Evolutionary conservation across 208 protist genomes (phyloP).

Genomic region (Crithidia brevicula): DNA sequence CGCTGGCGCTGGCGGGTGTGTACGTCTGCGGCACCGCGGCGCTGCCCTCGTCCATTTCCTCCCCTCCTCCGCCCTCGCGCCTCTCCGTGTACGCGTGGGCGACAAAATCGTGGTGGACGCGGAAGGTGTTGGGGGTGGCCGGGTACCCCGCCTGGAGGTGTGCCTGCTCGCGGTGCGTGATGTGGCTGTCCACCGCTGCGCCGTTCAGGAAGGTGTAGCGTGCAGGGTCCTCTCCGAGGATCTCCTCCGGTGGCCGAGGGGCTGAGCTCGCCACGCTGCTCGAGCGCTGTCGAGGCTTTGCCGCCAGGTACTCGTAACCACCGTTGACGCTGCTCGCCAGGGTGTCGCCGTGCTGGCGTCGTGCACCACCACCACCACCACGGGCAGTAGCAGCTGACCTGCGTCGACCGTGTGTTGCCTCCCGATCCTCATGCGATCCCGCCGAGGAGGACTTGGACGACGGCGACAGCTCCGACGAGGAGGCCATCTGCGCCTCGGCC

Average conservation of each 20-base stretch:
- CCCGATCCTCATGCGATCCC: neutral
- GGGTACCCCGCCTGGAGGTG: slow-evolving; percentile 2
- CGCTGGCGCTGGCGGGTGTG: neutral
- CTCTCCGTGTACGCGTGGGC: neutral
- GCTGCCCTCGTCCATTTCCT: neutral
- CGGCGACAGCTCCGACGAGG: slow-evolving; percentile 27
- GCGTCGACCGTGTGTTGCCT: neutral
- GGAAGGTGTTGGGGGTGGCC: neutral
- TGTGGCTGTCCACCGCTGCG: neutral
- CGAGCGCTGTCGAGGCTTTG: neutral
- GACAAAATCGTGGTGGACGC: neutral
- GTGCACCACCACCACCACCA: neutral
- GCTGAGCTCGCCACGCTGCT: slow-evolving; percentile 40
- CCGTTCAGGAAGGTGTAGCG: slow-evolving; percentile 5
- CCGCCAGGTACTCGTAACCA: neutral
- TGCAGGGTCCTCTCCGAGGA: slow-evolving; percentile 18
- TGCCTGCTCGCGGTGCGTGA: neutral
- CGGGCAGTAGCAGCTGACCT: neutral
- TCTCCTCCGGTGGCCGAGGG: slow-evolving; percentile 37
- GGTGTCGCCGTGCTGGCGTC: neutral
- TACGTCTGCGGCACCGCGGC: neutral
- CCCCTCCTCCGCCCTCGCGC: neutral
- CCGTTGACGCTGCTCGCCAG: slow-evolving; percentile 6
- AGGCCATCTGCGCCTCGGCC: slow-evolving; percentile 25
- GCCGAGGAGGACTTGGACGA: slow-evolving; percentile 22